Percentiles rank a stretch among this genome's conserved stretches.
These are phyloP conservation scores for Phaeosphaeriaceae sp. DNA, from an alignment of 2,329 filamentous ascomycete species.

Conservation along the genomic window DNA sequence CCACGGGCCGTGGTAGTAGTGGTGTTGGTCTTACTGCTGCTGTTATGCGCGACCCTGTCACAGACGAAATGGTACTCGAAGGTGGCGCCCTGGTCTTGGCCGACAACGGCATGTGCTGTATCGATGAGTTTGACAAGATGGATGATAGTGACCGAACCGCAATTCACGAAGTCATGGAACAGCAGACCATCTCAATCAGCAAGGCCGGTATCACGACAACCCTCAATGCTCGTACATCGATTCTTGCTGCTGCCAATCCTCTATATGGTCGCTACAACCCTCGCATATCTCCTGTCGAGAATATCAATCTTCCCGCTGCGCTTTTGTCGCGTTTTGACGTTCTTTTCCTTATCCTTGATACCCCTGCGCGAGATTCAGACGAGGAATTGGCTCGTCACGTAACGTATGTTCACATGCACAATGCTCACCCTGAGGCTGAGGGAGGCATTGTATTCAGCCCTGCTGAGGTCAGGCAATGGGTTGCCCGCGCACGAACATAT, in stretches of 20 bases:
- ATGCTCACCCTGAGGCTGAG: constrained; percentile 78
- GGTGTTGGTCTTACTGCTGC: constrained; percentile 83
- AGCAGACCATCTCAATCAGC: constrained; percentile 84
- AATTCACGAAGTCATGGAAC: constrained; percentile 88
- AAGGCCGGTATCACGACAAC: constrained; percentile 97
- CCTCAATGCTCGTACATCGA: constrained; percentile 93
- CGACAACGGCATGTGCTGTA: constrained; percentile 85
- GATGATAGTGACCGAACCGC: constrained; percentile 82
- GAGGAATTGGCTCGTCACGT: constrained; percentile 96
- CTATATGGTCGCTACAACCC: constrained; percentile 98
- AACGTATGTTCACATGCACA: constrained; percentile 96
- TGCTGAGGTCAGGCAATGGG: constrained; percentile 93
- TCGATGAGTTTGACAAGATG: constrained; percentile 91
- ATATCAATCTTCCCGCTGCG: constrained; percentile 98
- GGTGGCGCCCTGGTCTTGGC: constrained; percentile 80
- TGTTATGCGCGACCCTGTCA: constrained; percentile 83
- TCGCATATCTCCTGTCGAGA: constrained; percentile 94
- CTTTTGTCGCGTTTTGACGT: constrained; percentile 97
- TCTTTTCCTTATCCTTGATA: constrained; percentile 95
- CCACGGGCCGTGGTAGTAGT: constrained; percentile 79
- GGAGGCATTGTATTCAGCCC: constrained; percentile 82
- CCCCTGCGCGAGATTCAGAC: constrained; percentile 85
- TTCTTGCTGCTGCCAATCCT: constrained; percentile 94
- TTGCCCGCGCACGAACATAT: constrained; percentile 89
- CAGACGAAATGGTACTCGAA: constrained; percentile 83